Percentiles rank a stretch among this genome's conserved stretches.
Conservation (phyloP, 352 stramenopile species). For the Phytophthora quininea region DNA sequence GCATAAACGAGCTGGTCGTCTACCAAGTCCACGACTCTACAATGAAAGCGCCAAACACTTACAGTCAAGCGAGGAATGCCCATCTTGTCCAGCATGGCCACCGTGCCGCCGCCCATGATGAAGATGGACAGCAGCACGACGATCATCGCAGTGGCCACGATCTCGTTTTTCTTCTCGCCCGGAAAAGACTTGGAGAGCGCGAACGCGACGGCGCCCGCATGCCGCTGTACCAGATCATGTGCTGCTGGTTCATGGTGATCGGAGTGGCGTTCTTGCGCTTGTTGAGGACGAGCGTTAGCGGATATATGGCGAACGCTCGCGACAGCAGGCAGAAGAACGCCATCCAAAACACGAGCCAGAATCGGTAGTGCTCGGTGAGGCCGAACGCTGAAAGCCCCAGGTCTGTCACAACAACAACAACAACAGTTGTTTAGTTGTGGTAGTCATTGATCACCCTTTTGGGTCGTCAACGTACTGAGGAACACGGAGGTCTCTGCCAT, state of each 20-base stretch:
- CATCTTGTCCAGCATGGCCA: slow-evolving; percentile 86
- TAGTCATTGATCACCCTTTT: neutral
- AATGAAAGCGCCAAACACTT: slow-evolving; percentile 14
- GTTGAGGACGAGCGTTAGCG: slow-evolving; percentile 81
- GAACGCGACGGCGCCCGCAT: slow-evolving; percentile 94
- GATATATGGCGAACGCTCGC: slow-evolving; percentile 89
- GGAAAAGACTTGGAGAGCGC: slow-evolving; percentile 92
- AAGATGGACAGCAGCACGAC: slow-evolving; percentile 94
- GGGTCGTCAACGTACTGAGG: slow-evolving; percentile 64
- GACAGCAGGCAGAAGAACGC: slow-evolving; percentile 85
- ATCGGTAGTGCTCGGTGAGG: slow-evolving; percentile 74
- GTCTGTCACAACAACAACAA: slow-evolving; percentile 47
- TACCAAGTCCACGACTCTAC: slow-evolving; percentile 1
- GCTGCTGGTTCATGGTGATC: slow-evolving; percentile 90
- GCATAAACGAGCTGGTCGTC: neutral
- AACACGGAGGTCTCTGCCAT: slow-evolving; percentile 94
- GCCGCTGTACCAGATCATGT: slow-evolving; percentile 96
- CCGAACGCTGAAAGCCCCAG: slow-evolving; percentile 91
- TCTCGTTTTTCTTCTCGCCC: slow-evolving; percentile 80
- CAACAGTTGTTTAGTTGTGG: neutral
- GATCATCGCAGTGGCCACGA: slow-evolving; percentile 91
- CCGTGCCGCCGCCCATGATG: slow-evolving; percentile 89
- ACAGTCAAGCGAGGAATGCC: slow-evolving; percentile 87
- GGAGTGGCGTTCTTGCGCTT: slow-evolving; percentile 53
- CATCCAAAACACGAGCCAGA: slow-evolving; percentile 90